phyloP scores from a whole-genome alignment of 2,329 filamentous ascomycete genomes.

The Fusarium pininemorale region DNA sequence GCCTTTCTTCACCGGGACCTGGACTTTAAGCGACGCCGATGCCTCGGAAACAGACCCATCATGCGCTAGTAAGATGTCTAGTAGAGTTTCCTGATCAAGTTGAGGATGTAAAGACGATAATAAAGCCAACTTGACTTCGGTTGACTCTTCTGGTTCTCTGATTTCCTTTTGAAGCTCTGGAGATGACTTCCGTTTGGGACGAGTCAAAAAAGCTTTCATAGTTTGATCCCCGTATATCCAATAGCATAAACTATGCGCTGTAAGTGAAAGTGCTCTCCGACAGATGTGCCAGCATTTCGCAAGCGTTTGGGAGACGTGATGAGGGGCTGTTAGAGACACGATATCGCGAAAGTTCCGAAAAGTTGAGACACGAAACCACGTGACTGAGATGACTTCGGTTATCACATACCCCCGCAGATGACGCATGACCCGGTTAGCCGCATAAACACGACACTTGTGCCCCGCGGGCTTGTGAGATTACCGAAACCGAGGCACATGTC shows the following conservation, averaged over 20 bases:
- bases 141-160: constrained; percentile 74
- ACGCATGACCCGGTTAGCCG: constrained; percentile 24
- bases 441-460: constrained; percentile 23
- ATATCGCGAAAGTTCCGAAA: background rate
- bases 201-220: constrained; percentile 68
- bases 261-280: background rate
- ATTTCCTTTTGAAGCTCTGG: constrained; percentile 39
- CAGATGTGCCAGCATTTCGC: background rate
- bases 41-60: constrained; percentile 79
- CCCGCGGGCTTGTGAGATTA: constrained; percentile 38
- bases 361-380: constrained; percentile 40
- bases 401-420: constrained; percentile 20
- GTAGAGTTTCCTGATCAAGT: constrained; percentile 70
- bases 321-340: background rate
- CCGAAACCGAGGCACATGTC: constrained; percentile 53
- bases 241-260: background rate
- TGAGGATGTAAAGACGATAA: constrained; percentile 79
- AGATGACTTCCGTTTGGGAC: constrained; percentile 60
- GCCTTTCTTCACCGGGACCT: constrained; percentile 46
- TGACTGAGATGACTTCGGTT: constrained; percentile 34
- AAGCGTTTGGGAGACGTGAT: background rate
- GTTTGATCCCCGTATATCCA: constrained; percentile 2
- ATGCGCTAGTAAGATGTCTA: constrained; percentile 81
- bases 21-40: constrained; percentile 61
- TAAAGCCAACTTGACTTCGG: constrained; percentile 88